These are phyloP conservation scores for Kuraishia cidri DNA, from an alignment of 805 yeast species.

Conservation along the genomic window DNA sequence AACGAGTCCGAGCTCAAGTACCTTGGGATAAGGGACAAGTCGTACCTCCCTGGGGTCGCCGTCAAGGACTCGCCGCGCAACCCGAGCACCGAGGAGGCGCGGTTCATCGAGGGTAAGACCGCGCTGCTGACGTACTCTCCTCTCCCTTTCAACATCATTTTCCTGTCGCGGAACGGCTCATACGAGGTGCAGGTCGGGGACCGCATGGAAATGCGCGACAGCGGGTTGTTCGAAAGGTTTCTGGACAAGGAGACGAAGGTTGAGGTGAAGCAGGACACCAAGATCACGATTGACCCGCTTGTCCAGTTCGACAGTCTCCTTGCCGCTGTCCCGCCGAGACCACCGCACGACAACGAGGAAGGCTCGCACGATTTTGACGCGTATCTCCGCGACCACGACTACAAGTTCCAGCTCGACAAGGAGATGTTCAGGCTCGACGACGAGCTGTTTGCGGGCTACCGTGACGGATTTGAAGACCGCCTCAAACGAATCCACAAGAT, in stretches of 20 bases:
- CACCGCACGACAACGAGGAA: background rate
- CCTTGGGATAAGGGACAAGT: background rate
- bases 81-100: background rate
- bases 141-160: constrained; percentile 27
- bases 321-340: background rate
- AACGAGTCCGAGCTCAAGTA: background rate
- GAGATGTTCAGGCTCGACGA: background rate
- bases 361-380: background rate
- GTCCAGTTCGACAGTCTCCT: constrained; percentile 1
- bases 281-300: background rate
- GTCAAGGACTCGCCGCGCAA: background rate
- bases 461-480: background rate
- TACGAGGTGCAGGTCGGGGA: constrained; percentile 19
- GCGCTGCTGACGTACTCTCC: constrained; percentile 26
- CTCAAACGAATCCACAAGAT: background rate
- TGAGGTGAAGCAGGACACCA: constrained; percentile 4
- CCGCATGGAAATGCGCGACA: constrained; percentile 3
- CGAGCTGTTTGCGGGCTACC: background rate
- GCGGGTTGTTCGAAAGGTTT: constrained; percentile 25
- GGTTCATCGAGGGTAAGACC: constrained; percentile 21
- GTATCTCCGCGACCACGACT: background rate
- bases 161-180: constrained; percentile 26
- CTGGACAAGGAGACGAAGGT: constrained; percentile 17
- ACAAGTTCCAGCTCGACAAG: background rate
- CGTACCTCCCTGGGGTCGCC: constrained; percentile 3